Percentiles rank a stretch among this genome's conserved stretches.
These are phyloP conservation scores for Rhamnella rubrinervis DNA, from an alignment of 331 rosid genomes.

Conservation along the genomic window DNA sequence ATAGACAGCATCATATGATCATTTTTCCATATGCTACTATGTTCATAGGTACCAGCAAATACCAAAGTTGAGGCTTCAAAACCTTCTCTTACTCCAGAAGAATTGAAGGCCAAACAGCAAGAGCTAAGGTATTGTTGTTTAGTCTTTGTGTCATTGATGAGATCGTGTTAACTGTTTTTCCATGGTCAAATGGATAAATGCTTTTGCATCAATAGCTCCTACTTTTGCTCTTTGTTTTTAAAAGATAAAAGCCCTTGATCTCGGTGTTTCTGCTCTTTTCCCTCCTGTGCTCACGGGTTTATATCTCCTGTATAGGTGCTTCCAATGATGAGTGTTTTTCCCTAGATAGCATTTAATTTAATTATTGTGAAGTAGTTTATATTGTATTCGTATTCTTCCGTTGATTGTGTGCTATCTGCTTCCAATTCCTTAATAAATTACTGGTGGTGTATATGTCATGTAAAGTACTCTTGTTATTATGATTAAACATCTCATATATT, in stretches of 20 bases:
- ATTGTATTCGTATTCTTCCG: too few relatives aligned
- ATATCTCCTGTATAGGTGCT: too few relatives aligned
- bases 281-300: too few relatives aligned
- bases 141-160: background rate
- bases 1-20: background rate
- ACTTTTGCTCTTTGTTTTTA: too few relatives aligned
- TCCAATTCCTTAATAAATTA: background rate
- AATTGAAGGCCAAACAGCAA: conserved; percentile 79
- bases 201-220: background rate
- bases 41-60: conserved; percentile 62
- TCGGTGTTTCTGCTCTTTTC: too few relatives aligned
- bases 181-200: conserved; percentile 1
- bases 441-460: background rate
- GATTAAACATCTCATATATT: background rate
- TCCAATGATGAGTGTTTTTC: background rate
- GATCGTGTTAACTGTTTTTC: background rate
- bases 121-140: conserved; percentile 67
- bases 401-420: background rate
- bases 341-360: background rate
- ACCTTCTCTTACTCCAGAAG: conserved; percentile 85
- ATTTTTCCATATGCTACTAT: conserved; percentile 16
- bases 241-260: background rate
- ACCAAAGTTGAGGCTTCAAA: conserved; percentile 70
- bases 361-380: background rate
- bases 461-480: background rate